Conservation (phyloP, 192 early-diverging fungal species). For the Mortierella claussenii region DNA sequence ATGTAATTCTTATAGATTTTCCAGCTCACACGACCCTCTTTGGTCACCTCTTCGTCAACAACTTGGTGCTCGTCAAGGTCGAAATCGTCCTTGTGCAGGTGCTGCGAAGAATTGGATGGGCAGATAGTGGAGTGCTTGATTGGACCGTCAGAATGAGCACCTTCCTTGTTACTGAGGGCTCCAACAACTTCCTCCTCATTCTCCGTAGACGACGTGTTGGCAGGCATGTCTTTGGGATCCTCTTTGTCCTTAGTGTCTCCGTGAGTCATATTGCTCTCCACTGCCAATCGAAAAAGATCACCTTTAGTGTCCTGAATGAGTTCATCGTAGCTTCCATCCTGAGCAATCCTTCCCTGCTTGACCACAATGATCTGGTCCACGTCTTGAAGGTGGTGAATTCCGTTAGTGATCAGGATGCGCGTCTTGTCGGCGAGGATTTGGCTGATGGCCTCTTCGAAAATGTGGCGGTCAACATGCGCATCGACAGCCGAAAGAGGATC, state of each 20-base stretch:
- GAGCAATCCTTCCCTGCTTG: slow-evolving; percentile 62
- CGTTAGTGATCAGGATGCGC: slow-evolving; percentile 73
- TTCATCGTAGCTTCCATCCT: slow-evolving; percentile 67
- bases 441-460: slow-evolving; percentile 62
- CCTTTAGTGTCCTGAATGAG: slow-evolving; percentile 64
- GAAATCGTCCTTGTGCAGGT: too few species aligned
- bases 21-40: too few species aligned
- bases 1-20: too few species aligned
- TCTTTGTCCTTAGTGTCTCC: too few species aligned
- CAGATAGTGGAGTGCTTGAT: too few species aligned
- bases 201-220: slow-evolving; percentile 69
- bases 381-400: slow-evolving; percentile 68
- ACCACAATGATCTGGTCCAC: slow-evolving; percentile 71
- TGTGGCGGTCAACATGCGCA: slow-evolving; percentile 58
- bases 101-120: slow-evolving; percentile 60
- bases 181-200: too few species aligned
- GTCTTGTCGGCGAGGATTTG: slow-evolving; percentile 65
- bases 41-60: too few species aligned
- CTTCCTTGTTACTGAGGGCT: too few species aligned
- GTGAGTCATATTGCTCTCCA: slow-evolving; percentile 30
- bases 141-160: too few species aligned
- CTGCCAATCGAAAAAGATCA: slow-evolving; percentile 62
- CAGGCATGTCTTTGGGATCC: slow-evolving; percentile 52
- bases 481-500: slow-evolving; percentile 72
- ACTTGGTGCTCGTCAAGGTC: too few species aligned